Evolutionary conservation across 1,284 basidiomycete species (phyloP).

Genomic region (Austroboletus novae-zelandiae): DNA sequence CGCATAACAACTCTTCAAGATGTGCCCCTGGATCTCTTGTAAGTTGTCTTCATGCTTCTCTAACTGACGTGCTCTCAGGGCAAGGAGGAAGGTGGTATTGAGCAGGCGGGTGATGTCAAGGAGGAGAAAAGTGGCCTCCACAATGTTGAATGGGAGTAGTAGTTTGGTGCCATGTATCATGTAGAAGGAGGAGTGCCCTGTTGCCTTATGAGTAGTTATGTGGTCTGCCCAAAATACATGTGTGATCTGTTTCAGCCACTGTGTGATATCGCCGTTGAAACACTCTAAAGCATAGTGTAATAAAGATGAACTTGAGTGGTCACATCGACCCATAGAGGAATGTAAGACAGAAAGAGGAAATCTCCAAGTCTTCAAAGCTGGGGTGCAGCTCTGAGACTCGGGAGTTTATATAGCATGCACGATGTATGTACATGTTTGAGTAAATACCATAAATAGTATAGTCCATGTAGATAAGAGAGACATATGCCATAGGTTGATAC

Average conservation of each 20-base stretch:
- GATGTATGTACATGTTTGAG: too few species aligned
- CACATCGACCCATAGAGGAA: too few species aligned
- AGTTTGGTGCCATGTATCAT: constrained; percentile 30
- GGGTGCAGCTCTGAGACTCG: too few species aligned
- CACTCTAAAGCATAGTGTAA: too few species aligned
- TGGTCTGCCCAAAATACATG: constrained; percentile 3
- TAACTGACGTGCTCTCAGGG: background rate
- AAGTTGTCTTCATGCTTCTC: background rate
- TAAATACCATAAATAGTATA: too few species aligned
- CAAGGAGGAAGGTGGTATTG: background rate
- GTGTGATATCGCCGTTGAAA: constrained; percentile 3
- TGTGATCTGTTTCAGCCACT: background rate
- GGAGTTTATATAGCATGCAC: too few species aligned
- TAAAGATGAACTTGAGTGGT: too few species aligned
- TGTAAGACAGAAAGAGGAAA: too few species aligned
- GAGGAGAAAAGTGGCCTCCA: constrained; percentile 29
- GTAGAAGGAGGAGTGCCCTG: constrained; percentile 17
- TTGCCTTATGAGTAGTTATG: background rate
- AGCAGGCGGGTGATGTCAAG: background rate
- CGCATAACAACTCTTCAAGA: constrained; percentile 21
- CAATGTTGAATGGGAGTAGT: constrained; percentile 30
- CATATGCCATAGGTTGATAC: too few species aligned
- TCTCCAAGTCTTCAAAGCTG: too few species aligned
- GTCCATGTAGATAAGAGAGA: too few species aligned
- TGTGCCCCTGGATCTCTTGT: constrained; percentile 3